Conservation (phyloP, 371 early-diverging fungal species). For the Homolaphlyctis polyrhiza region DNA sequence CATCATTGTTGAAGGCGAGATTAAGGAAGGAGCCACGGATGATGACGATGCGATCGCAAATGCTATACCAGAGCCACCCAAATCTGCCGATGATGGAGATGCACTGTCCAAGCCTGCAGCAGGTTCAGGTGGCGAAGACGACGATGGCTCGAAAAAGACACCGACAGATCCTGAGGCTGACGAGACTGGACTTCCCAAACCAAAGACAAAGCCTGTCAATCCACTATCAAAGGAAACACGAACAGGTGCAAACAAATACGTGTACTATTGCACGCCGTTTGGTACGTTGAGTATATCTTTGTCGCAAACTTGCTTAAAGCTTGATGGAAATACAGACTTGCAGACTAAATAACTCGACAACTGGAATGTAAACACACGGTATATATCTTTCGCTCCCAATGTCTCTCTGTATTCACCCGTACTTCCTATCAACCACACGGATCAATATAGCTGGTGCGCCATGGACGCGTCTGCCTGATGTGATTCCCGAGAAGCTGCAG, state of each 20-base stretch:
- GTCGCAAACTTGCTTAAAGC: not conserved
- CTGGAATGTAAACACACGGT: no score
- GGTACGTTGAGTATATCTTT: slow-evolving; percentile 17
- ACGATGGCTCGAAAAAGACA: not conserved
- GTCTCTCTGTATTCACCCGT: not conserved
- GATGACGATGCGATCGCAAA: slow-evolving; percentile 30
- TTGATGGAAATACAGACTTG: not conserved
- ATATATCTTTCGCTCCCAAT: not conserved
- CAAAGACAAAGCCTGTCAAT: slow-evolving; percentile 26
- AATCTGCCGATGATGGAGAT: slow-evolving; percentile 8
- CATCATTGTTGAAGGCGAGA: slow-evolving; percentile 47
- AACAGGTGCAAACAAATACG: slow-evolving; percentile 48
- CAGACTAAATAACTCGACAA: no score
- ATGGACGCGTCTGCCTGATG: slow-evolving; percentile 49
- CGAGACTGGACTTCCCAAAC: slow-evolving; percentile 27
- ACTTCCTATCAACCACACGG: no score
- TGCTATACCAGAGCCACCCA: not conserved
- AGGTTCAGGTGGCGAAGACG: slow-evolving; percentile 9
- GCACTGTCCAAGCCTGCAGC: slow-evolving; percentile 6
- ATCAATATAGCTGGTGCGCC: slow-evolving; percentile 33
- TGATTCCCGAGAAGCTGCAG: slow-evolving; percentile 43
- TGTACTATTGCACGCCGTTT: slow-evolving; percentile 44
- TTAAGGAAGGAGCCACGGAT: slow-evolving; percentile 33
- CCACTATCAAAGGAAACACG: slow-evolving; percentile 33
- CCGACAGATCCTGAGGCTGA: slow-evolving; percentile 7